Evolutionary conservation across 140 eudicot genomes (phyloP).

Genomic region (Bidens hawaiensis): DNA sequence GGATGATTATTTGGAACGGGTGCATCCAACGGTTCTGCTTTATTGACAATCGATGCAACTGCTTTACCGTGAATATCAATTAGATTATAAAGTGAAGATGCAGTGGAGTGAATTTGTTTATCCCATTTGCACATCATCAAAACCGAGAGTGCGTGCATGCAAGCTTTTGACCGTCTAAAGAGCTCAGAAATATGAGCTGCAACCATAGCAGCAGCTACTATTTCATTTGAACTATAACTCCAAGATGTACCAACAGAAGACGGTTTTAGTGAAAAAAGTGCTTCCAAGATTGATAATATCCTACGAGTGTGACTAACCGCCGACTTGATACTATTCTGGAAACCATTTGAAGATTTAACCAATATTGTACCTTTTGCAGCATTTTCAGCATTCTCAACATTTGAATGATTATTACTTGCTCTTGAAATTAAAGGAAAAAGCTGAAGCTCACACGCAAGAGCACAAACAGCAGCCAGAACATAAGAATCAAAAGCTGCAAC

Average conservation of each 20-base stretch:
- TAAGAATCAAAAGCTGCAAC: constrained; percentile 94
- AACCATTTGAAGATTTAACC: constrained; percentile 37
- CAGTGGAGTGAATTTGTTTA: constrained; percentile 72
- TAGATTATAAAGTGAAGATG: constrained; percentile 77
- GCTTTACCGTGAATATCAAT: constrained; percentile 85
- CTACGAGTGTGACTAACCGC: constrained; percentile 88
- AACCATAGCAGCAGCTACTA: constrained; percentile 99
- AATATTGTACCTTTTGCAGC: constrained; percentile 28
- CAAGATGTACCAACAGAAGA: constrained; percentile 92
- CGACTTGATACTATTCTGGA: constrained; percentile 58
- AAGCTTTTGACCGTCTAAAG: constrained; percentile 84
- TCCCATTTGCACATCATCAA: constrained; percentile 93
- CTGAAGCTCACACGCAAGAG: constrained; percentile 92
- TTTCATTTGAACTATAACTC: constrained; percentile 93
- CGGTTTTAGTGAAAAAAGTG: constrained; percentile 83
- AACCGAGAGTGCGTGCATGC: constrained; percentile 79
- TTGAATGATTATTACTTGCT: constrained; percentile 35
- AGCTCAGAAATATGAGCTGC: constrained; percentile 96
- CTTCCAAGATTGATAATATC: constrained; percentile 77
- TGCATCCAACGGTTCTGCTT: constrained; percentile 83
- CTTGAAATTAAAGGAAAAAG: constrained; percentile 70
- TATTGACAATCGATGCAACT: constrained; percentile 87
- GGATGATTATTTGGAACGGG: constrained; percentile 40
- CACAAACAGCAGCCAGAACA: constrained; percentile 90
- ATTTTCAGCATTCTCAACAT: not conserved